Conservation (phyloP, 2,329 filamentous ascomycete genomes). For the Colletotrichum cuscutae region DNA sequence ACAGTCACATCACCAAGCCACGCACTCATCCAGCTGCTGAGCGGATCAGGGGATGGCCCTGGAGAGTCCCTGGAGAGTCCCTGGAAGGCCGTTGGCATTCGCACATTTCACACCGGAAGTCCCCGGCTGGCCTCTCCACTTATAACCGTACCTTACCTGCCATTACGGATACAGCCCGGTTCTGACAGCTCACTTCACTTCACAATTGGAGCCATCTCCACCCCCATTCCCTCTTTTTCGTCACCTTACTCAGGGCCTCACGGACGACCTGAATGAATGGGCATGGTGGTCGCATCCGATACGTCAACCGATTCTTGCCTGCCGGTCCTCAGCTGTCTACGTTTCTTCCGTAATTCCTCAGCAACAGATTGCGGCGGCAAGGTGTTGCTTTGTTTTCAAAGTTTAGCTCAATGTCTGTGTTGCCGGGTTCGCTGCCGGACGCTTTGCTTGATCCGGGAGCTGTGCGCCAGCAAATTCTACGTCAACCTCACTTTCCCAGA, state of each 20-base stretch:
- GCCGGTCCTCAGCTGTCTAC: not conserved
- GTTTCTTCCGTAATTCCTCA: not conserved
- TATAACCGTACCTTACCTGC: slow-evolving; percentile 33
- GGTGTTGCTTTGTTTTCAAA: not conserved
- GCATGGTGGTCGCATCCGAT: slow-evolving; percentile 2
- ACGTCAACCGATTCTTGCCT: not conserved
- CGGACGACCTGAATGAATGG: slow-evolving; percentile 13
- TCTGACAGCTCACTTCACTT: slow-evolving; percentile 31
- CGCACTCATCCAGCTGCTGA: not conserved
- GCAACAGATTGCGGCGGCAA: slow-evolving; percentile 2
- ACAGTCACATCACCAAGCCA: slow-evolving; percentile 4
- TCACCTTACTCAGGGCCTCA: slow-evolving; percentile 10
- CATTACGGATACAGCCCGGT: slow-evolving; percentile 18
- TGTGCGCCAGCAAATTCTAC: not conserved
- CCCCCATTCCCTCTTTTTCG: slow-evolving; percentile 20
- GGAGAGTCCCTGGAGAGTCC: slow-evolving; percentile 6
- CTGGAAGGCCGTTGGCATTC: slow-evolving; percentile 12
- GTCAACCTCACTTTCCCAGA: slow-evolving; percentile 1
- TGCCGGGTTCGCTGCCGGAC: not conserved
- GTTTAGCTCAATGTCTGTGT: slow-evolving; percentile 10
- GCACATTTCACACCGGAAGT: slow-evolving; percentile 2
- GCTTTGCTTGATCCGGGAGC: slow-evolving; percentile 13
- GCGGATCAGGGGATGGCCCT: slow-evolving; percentile 10
- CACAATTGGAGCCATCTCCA: slow-evolving; percentile 27
- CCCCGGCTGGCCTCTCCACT: slow-evolving; percentile 28